These are phyloP conservation scores for Huntiella decipiens DNA, from an alignment of 2,329 filamentous ascomycete genomes.

Conservation along the genomic window DNA sequence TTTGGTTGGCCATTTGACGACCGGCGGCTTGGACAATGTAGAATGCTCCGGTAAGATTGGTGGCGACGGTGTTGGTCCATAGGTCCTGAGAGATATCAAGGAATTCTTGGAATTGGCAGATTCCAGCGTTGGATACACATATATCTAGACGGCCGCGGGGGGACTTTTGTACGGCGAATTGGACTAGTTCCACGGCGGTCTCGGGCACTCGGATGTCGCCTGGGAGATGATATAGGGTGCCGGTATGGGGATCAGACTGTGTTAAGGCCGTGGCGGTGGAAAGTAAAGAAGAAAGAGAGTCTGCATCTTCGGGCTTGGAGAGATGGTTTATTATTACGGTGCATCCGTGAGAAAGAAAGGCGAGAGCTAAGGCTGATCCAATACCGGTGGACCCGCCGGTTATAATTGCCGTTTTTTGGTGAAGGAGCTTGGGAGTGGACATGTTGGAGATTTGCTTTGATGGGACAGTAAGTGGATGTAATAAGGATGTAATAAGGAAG, in stretches of 20 bases:
- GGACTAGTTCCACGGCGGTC: constrained; percentile 50
- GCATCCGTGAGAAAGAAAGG: constrained; percentile 60
- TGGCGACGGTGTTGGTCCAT: constrained; percentile 51
- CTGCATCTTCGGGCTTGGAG: constrained; percentile 32
- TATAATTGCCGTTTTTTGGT: constrained; percentile 64
- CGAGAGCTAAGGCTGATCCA: constrained; percentile 65
- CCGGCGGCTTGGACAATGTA: constrained; percentile 73
- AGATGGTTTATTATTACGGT: constrained; percentile 68
- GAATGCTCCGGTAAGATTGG: constrained; percentile 78
- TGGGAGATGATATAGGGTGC: constrained; percentile 40
- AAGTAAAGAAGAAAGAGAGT: constrained; percentile 34
- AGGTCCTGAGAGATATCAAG: constrained; percentile 53
- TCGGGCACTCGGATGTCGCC: constrained; percentile 63
- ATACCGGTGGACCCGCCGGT: constrained; percentile 78
- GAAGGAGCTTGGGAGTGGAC: constrained; percentile 32
- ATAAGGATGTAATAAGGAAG: neutral
- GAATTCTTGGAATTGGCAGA: constrained; percentile 79
- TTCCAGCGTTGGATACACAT: constrained; percentile 74
- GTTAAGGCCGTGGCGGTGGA: constrained; percentile 31
- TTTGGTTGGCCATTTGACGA: constrained; percentile 54
- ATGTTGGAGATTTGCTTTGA: neutral
- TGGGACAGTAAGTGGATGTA: neutral
- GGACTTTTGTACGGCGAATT: constrained; percentile 41
- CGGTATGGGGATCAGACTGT: constrained; percentile 11
- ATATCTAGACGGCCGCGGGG: constrained; percentile 43